Percentiles rank a stretch among this genome's conserved stretches.
These are phyloP conservation scores for Mycena albidolilacea DNA, from an alignment of 768 basidiomycete species.

Conservation along the genomic window DNA sequence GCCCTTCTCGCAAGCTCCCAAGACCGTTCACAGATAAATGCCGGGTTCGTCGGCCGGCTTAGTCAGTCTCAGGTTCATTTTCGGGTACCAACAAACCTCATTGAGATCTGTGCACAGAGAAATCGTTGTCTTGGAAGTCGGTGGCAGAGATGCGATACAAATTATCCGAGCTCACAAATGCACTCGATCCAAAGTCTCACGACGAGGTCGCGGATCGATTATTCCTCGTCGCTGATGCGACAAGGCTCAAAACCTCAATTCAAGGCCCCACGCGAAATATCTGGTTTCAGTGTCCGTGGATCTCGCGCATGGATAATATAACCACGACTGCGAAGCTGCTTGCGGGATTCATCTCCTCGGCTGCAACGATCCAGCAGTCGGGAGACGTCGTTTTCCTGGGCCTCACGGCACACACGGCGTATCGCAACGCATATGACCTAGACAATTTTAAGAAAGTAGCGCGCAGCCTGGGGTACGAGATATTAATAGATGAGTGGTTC, in stretches of 20 bases:
- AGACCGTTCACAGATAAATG: not conserved
- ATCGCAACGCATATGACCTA: slow-evolving; percentile 7
- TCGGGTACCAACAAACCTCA: slow-evolving; percentile 1
- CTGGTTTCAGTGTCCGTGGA: slow-evolving; percentile 3
- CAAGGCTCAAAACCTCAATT: not conserved
- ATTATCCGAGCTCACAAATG: not conserved
- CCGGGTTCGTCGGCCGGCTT: not conserved
- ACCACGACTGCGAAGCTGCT: slow-evolving; percentile 10
- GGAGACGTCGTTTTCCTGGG: slow-evolving; percentile 21
- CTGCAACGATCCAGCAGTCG: slow-evolving; percentile 18
- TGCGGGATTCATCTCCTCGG: slow-evolving; percentile 13
- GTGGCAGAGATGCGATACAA: not conserved
- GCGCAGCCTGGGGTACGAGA: slow-evolving; percentile 18
- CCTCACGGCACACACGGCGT: slow-evolving; percentile 11
- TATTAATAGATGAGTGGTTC: slow-evolving; percentile 21
- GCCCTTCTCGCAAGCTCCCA: slow-evolving; percentile 10
- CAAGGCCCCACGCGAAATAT: slow-evolving; percentile 18
- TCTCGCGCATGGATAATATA: not conserved
- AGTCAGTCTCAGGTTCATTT: slow-evolving; percentile 2
- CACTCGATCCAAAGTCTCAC: slow-evolving; percentile 18
- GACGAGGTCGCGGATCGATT: slow-evolving; percentile 12
- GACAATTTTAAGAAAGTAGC: slow-evolving; percentile 13
- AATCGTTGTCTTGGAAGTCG: slow-evolving; percentile 10
- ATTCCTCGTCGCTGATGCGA: slow-evolving; percentile 14
- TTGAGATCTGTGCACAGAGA: slow-evolving; percentile 2